Base-by-base conservation (phyloP, 2,329 filamentous ascomycete species). In the Pseudogymnoascus verrucosus region DNA sequence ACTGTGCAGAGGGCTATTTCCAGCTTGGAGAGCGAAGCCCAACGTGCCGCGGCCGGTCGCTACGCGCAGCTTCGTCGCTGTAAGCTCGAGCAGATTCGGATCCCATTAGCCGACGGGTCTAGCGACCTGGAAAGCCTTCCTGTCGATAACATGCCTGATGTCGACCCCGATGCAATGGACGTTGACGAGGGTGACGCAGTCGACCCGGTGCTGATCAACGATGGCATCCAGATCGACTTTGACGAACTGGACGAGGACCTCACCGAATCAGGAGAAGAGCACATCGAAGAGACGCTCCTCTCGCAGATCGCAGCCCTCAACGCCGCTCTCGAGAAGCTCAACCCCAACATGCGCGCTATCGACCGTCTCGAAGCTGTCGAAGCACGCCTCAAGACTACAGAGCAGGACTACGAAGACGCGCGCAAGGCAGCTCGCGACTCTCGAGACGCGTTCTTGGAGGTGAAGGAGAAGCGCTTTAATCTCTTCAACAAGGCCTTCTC, bases 291-390 rank as follows among this genome's bases (percentile, higher is more conserved):
- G 54, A 82, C 83, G 64, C 81, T 99, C 1, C 84, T 89, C 62
- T 90, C 96, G 62, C 88, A 87, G 71, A 91, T 99, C 67, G 80
- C 83, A 19, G 82, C 83, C 28, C 82, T 99, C 8, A 87, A 87
- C 51, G 79, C 83, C 34, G 90, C 96, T 69, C 84, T 99, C 19
- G 92, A 96, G 73, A 96, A 96, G 76, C 88, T 98, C 76, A 93
- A 95, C 66, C 95, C 95, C 26, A 98, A 99, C 75, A 96, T 96
- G 86, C 91, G 93, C 70, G 95, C 93, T 7, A 91, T 93, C 76
- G 92, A 98, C 73, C 90, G 93, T 60, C 82, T 99, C 4, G 90
- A 95, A 72, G 88, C 87, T 21, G 93, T 96, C 7, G 90, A 96
- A 74, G 84, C 86, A 61, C 88, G 93, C 65, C 87, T 97, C 23